Percentiles rank a stretch among this genome's conserved stretches.
Evolutionary conservation across 2,329 filamentous ascomycete species (phyloP).

Genomic region (Fusarium chuoi): DNA sequence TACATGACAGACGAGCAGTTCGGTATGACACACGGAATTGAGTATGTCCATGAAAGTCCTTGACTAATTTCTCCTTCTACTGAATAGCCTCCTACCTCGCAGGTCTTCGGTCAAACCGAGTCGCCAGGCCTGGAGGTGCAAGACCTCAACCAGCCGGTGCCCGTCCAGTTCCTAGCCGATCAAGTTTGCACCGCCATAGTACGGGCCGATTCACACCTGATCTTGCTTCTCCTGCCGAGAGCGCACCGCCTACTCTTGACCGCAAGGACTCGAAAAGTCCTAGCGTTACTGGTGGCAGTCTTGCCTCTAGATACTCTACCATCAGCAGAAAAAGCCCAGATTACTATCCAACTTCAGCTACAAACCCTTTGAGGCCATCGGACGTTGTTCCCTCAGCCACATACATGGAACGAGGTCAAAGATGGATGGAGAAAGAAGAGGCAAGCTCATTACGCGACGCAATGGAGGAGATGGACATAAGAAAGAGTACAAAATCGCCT

Average conservation of each 20-base stretch:
- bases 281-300: slow-evolving; percentile 57
- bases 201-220: slow-evolving; percentile 48
- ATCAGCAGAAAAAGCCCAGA: slow-evolving; percentile 58
- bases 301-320: slow-evolving; percentile 62
- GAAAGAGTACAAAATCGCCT: slow-evolving; percentile 47
- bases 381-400: slow-evolving; percentile 72
- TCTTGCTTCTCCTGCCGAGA: slow-evolving; percentile 44
- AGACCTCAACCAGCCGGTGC: slow-evolving; percentile 65
- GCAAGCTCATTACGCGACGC: slow-evolving; percentile 75
- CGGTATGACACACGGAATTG: slow-evolving; percentile 55
- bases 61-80: slow-evolving; percentile 33
- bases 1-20: slow-evolving; percentile 77
- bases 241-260: slow-evolving; percentile 37
- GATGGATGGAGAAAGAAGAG: slow-evolving; percentile 86
- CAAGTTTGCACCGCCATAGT: slow-evolving; percentile 43
- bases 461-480: slow-evolving; percentile 77
- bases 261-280: slow-evolving; percentile 48
- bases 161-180: slow-evolving; percentile 45
- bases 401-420: slow-evolving; percentile 78
- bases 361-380: slow-evolving; percentile 63
- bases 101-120: slow-evolving; percentile 74
- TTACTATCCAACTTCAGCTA: slow-evolving; percentile 59
- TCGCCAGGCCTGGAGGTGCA: slow-evolving; percentile 75
- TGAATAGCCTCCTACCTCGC: slow-evolving; percentile 74
- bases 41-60: slow-evolving; percentile 4